Percentiles rank a stretch among this genome's conserved stretches.
These are phyloP conservation scores for Oehlia diaphana DNA, from an alignment of 192 early-diverging fungal genomes.

Conservation along the genomic window DNA sequence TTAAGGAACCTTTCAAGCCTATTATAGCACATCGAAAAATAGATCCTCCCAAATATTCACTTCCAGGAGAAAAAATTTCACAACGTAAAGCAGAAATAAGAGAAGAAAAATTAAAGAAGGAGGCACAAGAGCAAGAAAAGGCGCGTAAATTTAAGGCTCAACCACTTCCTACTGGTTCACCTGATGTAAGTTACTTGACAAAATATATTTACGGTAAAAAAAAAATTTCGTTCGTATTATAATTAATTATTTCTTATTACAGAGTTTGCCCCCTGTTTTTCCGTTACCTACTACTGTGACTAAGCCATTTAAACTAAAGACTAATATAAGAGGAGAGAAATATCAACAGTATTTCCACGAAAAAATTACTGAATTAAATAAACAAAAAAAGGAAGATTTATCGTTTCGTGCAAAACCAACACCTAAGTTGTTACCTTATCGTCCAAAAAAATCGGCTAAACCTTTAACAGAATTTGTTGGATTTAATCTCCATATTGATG, in stretches of 20 bases:
- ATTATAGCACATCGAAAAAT: no score
- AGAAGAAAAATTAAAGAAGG: no score
- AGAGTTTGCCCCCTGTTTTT: not conserved
- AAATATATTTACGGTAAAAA: not conserved
- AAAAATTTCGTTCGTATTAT: not conserved
- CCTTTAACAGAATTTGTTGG: constrained; percentile 13
- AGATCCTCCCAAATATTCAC: no score
- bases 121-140: not conserved
- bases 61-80: no score
- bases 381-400: constrained; percentile 6
- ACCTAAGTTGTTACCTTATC: not conserved
- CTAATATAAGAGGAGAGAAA: constrained; percentile 15
- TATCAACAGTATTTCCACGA: constrained; percentile 17
- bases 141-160: constrained; percentile 9
- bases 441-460: not conserved
- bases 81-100: no score
- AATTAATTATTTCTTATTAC: not conserved
- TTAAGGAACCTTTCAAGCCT: no score
- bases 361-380: not conserved
- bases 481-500: constrained; percentile 3
- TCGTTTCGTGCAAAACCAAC: constrained; percentile 7
- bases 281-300: not conserved
- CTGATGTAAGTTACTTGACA: not conserved
- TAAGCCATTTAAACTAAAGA: constrained; percentile 20
- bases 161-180: constrained; percentile 15